A percentile compares a stretch with the other conserved stretches of the same genome.
Conservation (phyloP, 352 stramenopile species). For the Pythium inflatum region DNA sequence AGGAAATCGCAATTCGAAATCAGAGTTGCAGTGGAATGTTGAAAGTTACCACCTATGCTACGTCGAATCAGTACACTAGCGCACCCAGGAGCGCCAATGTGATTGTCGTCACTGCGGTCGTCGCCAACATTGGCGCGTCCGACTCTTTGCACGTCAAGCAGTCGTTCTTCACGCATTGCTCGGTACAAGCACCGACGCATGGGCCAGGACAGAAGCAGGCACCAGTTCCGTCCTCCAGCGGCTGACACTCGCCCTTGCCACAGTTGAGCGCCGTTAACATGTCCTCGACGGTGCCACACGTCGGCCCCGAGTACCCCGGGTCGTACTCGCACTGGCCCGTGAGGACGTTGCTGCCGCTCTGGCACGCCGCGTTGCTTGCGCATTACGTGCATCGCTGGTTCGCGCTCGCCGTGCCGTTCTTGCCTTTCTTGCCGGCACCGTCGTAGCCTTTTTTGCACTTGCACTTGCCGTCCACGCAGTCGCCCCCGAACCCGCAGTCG, state of each 20-base stretch:
- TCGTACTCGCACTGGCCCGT: slow-evolving; percentile 44
- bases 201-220: slow-evolving; percentile 39
- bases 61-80: too few relatives aligned
- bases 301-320: slow-evolving; percentile 45
- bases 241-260: slow-evolving; percentile 33
- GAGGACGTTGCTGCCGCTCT: slow-evolving; percentile 42
- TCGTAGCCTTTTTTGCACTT: slow-evolving; percentile 52
- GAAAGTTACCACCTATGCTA: too few relatives aligned
- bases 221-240: slow-evolving; percentile 31
- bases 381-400: slow-evolving; percentile 49
- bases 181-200: background rate
- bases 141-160: slow-evolving; percentile 42
- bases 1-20: too few relatives aligned
- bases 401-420: too few relatives aligned
- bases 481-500: slow-evolving; percentile 52
- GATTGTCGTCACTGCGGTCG: too few relatives aligned
- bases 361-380: slow-evolving; percentile 42
- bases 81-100: too few relatives aligned
- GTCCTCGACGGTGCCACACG: slow-evolving; percentile 52
- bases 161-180: slow-evolving; percentile 32
- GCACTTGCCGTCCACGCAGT: slow-evolving; percentile 50
- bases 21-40: too few relatives aligned
- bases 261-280: slow-evolving; percentile 38
- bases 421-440: slow-evolving; percentile 50
- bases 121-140: too few relatives aligned